These are phyloP conservation scores for Eremothecium gossypii DNA, from an alignment of 1,139 yeast species.

Conservation along the genomic window DNA sequence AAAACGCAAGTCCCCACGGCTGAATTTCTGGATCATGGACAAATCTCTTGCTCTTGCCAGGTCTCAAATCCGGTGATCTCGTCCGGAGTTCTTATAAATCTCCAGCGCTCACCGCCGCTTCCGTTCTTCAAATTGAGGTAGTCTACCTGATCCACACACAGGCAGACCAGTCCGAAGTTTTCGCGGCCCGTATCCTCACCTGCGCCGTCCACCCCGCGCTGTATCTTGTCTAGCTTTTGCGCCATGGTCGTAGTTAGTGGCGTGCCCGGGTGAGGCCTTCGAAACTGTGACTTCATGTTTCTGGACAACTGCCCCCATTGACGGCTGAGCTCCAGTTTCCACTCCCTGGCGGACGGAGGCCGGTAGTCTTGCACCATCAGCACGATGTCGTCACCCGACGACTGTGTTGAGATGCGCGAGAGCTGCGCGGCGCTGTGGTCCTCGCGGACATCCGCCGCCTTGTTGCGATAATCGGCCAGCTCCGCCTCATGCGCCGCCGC, in stretches of 20 bases:
- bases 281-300: conserved; percentile 14
- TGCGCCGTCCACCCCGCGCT: conserved; percentile 78
- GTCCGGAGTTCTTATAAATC: conserved; percentile 35
- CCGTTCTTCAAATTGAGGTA: conserved; percentile 42
- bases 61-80: conserved; percentile 36
- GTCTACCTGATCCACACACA: conserved; percentile 70
- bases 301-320: conserved; percentile 58
- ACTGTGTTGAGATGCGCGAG: conserved; percentile 8
- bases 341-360: conserved; percentile 50
- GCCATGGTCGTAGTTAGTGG: not conserved
- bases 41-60: conserved; percentile 72
- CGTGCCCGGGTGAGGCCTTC: not conserved
- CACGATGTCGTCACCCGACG: conserved; percentile 3
- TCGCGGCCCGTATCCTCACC: conserved; percentile 59
- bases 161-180: conserved; percentile 58
- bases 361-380: conserved; percentile 9
- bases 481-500: not conserved
- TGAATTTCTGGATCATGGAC: conserved; percentile 42
- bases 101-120: conserved; percentile 34
- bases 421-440: conserved; percentile 6
- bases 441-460: conserved; percentile 1
- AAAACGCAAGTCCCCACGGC: not conserved
- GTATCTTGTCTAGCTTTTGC: conserved; percentile 34
- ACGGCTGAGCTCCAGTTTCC: conserved; percentile 52
- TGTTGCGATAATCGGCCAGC: conserved; percentile 3